These are phyloP conservation scores for Lithocarpus polystachyus DNA, from an alignment of 306 rosid genomes.

Conservation along the genomic window DNA sequence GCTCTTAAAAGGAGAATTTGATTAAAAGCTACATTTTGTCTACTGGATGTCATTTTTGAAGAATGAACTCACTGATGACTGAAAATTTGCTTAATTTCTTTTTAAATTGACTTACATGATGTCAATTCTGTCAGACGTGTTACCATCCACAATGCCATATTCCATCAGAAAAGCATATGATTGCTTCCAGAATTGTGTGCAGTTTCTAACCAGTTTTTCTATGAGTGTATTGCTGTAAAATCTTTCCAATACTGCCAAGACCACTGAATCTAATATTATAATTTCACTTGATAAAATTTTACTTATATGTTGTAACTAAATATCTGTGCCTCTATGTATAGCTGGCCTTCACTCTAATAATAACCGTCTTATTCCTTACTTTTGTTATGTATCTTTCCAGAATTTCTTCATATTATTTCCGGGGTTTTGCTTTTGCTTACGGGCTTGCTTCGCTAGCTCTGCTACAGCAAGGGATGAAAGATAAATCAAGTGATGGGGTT, in stretches of 20 bases:
- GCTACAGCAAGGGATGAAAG: conserved; percentile 91
- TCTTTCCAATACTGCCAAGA: not conserved
- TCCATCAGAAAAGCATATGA: not conserved
- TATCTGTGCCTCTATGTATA: not conserved
- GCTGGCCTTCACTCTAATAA: conserved; percentile 4
- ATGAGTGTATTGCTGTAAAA: not conserved
- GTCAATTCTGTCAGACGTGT: not conserved
- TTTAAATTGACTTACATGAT: not conserved
- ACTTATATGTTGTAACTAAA: not conserved
- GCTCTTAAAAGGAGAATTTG: not conserved
- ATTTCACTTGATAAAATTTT: not conserved
- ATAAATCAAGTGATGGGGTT: conserved; percentile 71
- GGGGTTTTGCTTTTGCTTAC: conserved; percentile 92
- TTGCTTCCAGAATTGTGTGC: not conserved
- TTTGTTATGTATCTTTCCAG: conserved; percentile 44
- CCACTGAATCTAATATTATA: not conserved
- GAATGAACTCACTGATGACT: not conserved
- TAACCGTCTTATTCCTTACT: conserved; percentile 20
- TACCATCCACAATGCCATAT: not conserved
- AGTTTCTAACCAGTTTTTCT: not conserved
- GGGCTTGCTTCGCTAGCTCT: conserved; percentile 96
- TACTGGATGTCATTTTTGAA: not conserved
- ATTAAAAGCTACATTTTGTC: not conserved
- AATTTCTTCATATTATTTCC: conserved; percentile 90
- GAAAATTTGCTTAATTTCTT: not conserved